These are phyloP conservation scores for Ramaria rubella DNA, from an alignment of 768 basidiomycete genomes.

Conservation along the genomic window DNA sequence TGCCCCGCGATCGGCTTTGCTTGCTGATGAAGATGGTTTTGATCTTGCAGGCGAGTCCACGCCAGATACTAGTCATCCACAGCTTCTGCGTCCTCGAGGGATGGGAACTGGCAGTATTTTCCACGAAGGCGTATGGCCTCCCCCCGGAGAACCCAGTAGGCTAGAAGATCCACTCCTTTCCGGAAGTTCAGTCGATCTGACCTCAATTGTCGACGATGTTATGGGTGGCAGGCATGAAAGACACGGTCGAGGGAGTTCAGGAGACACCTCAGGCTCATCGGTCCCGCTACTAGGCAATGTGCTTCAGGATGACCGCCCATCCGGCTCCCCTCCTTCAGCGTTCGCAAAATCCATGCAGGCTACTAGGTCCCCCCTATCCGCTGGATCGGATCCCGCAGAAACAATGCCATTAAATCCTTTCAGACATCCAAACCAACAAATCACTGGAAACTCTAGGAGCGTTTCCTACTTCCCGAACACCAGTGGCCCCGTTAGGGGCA, in stretches of 20 bases:
- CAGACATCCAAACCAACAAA: no score
- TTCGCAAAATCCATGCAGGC: neutral
- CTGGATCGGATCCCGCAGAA: neutral
- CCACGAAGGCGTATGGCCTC: constrained; percentile 16
- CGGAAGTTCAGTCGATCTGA: constrained; percentile 6
- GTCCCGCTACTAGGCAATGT: neutral
- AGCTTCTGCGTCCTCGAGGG: constrained; percentile 10
- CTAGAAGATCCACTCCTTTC: constrained; percentile 14
- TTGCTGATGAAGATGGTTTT: constrained; percentile 14
- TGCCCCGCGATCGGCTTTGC: constrained; percentile 11
- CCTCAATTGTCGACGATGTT: constrained; percentile 9
- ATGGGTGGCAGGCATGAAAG: constrained; percentile 5
- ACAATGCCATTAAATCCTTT: neutral
- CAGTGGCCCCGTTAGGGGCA: neutral
- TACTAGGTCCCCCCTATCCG: neutral
- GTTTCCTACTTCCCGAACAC: neutral
- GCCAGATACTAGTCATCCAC: constrained; percentile 2
- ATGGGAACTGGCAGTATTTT: constrained; percentile 15
- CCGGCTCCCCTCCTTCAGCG: neutral
- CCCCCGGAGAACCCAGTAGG: constrained; percentile 8
- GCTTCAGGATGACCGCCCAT: no score
- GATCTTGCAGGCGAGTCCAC: neutral
- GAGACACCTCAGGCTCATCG: neutral
- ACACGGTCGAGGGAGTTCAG: constrained; percentile 9
- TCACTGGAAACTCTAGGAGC: neutral